Conservation (phyloP, 176 grass and related monocot genomes). For the Hsuehochloa calcarea region DNA sequence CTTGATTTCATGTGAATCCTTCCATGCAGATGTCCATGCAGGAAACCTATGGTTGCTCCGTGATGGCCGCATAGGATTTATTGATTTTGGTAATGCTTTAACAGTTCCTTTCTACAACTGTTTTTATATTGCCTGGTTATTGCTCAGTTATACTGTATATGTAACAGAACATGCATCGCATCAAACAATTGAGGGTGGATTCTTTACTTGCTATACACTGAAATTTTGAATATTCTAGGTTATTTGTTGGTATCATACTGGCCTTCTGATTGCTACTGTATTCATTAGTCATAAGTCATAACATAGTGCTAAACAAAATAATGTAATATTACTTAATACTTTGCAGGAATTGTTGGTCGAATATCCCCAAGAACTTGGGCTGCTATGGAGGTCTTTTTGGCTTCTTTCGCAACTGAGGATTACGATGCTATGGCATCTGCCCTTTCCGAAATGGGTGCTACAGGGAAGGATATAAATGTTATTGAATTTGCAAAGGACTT, state of each 20-base stretch:
- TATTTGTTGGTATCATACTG: background rate
- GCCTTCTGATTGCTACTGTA: background rate
- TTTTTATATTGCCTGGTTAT: background rate
- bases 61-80: conserved; percentile 91
- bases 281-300: background rate
- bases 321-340: conserved; percentile 15
- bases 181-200: background rate
- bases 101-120: background rate
- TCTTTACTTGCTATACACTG: background rate
- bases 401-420: conserved; percentile 83
- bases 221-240: background rate
- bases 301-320: background rate
- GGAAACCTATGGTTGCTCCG: conserved; percentile 94
- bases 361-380: conserved; percentile 92
- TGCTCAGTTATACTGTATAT: background rate
- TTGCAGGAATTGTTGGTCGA: conserved; percentile 86
- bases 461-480: conserved; percentile 77
- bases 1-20: conserved; percentile 86
- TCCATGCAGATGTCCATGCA: conserved; percentile 97
- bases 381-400: conserved; percentile 93
- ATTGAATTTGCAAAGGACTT: conserved; percentile 83
- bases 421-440: conserved; percentile 80
- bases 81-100: conserved; percentile 88
- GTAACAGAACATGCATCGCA: background rate
- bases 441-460: conserved; percentile 92